Evolutionary conservation across 352 stramenopile species (phyloP), one percentile per base, ranked within the genome.

Genomic region (Halophytophthora polymorphica): DNA sequence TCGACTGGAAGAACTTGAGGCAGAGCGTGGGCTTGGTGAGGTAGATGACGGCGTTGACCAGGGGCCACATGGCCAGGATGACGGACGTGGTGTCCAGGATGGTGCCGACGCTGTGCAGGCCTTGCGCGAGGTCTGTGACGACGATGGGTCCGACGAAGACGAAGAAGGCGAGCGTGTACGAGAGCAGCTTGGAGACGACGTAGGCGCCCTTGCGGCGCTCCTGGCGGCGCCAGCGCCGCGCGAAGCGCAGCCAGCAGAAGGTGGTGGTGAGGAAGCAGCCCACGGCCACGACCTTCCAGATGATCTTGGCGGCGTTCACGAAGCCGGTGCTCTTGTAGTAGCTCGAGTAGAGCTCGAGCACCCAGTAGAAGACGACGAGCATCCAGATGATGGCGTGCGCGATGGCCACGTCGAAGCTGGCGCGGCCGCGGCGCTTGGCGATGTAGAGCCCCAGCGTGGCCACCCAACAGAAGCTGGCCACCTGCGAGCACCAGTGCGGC

Each of bases 401-500:
- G 50, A 90, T 88, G 13, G 69, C 69, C 18, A 93, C 77, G 41
- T 90, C 76, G 44, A 93, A 91, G 19, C 57, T 66, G 29, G 71
- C 56, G 29, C 74, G 61, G 34, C 84, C 69, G 15, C 61, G 54
- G 34, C 66, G 60, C 58, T 82, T 83, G 45, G 73, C 76, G 55
- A 93, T 91, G 64, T 93, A 93, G 18, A 92, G 43, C 1, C 69
- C 81, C 23, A 93, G 63, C 22, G 71, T 77, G 14, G 69, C 75
- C 39, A 91, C 81, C 83, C 83, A 93, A 36, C 76, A 85, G 44
- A 92, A 92, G 39, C 77, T 86, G 18, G 83, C 75, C 25, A 93
- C 66, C 55, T 93, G 74, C n/a, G 68, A 75, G 55, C 71, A 77
- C 78, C 80, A 88, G 37, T 92, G 83, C 17, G 83, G 83, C 2